Evolutionary conservation across 2,329 filamentous ascomycete species (phyloP).

Genomic region (Colletotrichum spinosum): DNA sequence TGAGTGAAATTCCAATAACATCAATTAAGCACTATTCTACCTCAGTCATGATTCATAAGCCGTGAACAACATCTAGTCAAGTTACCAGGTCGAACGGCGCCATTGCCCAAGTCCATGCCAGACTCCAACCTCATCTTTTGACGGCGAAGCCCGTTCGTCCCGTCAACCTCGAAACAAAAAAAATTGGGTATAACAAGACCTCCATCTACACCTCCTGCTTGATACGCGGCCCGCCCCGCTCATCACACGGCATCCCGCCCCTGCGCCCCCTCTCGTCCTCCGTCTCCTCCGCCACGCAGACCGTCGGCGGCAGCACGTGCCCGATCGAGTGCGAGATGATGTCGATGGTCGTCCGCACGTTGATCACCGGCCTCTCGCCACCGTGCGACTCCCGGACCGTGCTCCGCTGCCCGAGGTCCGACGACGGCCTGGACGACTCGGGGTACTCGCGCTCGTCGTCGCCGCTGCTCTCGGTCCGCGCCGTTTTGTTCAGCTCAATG

Average conservation of each 20-base stretch:
- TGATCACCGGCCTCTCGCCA: constrained; percentile 21
- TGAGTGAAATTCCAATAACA: no score
- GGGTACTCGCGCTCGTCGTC: constrained; percentile 16
- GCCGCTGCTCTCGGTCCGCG: background rate
- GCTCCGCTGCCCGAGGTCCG: constrained; percentile 25
- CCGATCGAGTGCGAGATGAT: constrained; percentile 23
- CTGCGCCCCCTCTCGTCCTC: background rate
- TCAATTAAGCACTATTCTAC: no score
- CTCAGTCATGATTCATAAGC: no score
- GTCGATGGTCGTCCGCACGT: constrained; percentile 34
- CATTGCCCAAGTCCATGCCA: background rate
- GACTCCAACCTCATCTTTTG: background rate
- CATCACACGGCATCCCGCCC: background rate
- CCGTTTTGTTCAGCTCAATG: constrained; percentile 35
- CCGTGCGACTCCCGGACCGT: constrained; percentile 7
- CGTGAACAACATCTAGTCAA: background rate
- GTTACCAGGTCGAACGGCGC: background rate
- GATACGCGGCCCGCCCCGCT: background rate
- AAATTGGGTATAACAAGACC: background rate
- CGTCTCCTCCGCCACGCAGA: constrained; percentile 7
- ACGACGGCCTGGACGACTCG: constrained; percentile 26
- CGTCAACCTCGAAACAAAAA: background rate
- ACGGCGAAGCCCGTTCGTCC: no score
- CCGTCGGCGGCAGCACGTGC: constrained; percentile 4
- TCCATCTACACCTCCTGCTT: background rate